Conservation (phyloP, 208 protist species). For the Leishmania gerbilli region DNA sequence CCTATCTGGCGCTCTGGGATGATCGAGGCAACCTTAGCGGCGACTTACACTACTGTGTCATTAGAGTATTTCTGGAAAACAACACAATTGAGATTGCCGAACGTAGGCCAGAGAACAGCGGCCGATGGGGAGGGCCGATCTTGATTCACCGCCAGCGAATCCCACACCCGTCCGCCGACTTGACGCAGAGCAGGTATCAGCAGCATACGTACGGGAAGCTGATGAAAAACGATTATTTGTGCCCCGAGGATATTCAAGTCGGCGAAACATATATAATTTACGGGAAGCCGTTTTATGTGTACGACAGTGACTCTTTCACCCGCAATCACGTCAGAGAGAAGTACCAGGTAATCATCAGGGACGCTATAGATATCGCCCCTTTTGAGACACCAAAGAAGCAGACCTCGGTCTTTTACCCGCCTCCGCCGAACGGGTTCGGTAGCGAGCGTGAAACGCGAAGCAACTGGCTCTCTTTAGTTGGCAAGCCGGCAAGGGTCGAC, state of each 20-base stretch:
- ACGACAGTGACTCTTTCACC: constrained; percentile 77
- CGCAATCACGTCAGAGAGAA: constrained; percentile 72
- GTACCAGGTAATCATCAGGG: constrained; percentile 49
- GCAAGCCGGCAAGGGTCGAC: constrained; percentile 70
- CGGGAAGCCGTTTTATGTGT: constrained; percentile 85
- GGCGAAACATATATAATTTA: constrained; percentile 86
- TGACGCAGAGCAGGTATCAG: constrained; percentile 62
- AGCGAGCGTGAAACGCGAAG: constrained; percentile 83
- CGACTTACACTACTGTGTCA: constrained; percentile 78
- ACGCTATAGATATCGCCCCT: constrained; percentile 59
- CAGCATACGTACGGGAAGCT: constrained; percentile 88
- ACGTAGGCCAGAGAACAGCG: constrained; percentile 68
- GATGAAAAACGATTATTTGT: constrained; percentile 86
- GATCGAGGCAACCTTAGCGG: constrained; percentile 82
- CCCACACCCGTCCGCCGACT: constrained; percentile 40
- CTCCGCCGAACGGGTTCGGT: constrained; percentile 91
- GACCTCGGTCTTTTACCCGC: constrained; percentile 69
- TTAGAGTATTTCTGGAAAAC: constrained; percentile 83
- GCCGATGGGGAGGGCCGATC: constrained; percentile 58
- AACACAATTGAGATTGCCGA: constrained; percentile 82
- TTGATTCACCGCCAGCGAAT: constrained; percentile 83
- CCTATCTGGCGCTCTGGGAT: constrained; percentile 89
- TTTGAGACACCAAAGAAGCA: constrained; percentile 59
- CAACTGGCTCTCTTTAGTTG: constrained; percentile 80
- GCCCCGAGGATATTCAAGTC: constrained; percentile 76